phyloP scores from a whole-genome alignment of 768 basidiomycete genomes.

The Hebeloma cylindrosporum region DNA sequence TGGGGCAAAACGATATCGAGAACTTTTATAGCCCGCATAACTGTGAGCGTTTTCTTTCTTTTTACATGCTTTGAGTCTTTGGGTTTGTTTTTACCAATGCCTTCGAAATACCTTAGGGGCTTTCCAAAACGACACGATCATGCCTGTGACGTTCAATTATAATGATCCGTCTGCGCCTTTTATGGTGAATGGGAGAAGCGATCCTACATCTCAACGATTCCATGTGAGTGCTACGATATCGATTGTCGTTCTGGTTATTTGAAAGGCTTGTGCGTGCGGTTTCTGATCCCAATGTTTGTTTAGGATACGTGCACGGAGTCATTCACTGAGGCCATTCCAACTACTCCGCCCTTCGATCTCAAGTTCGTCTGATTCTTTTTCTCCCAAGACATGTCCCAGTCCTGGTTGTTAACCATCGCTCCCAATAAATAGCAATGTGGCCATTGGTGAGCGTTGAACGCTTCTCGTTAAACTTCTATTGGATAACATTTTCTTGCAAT shows the following conservation, averaged over 20 bases:
- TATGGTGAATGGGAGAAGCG: slow-evolving; percentile 41
- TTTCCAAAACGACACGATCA: slow-evolving; percentile 45
- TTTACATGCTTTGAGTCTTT: background rate
- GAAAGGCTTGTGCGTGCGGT: no score
- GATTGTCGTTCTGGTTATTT: background rate
- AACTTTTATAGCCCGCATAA: slow-evolving; percentile 52
- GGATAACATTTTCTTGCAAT: background rate
- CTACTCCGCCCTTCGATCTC: slow-evolving; percentile 43
- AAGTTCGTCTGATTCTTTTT: slow-evolving; percentile 27
- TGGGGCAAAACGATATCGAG: slow-evolving; percentile 35
- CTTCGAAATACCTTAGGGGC: slow-evolving; percentile 39
- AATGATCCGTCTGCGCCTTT: slow-evolving; percentile 42
- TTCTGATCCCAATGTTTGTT: background rate
- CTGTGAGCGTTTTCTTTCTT: slow-evolving; percentile 35
- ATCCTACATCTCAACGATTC: slow-evolving; percentile 50
- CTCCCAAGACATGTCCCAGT: background rate
- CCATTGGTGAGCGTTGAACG: slow-evolving; percentile 36
- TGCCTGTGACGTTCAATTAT: slow-evolving; percentile 42
- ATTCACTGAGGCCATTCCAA: slow-evolving; percentile 40
- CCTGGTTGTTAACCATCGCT: slow-evolving; percentile 1
- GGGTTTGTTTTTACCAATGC: background rate
- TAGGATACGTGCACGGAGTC: slow-evolving; percentile 46
- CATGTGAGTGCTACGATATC: slow-evolving; percentile 33
- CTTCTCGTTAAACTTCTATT: background rate
- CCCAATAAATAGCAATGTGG: slow-evolving; percentile 45